Evolutionary conservation across 1,284 basidiomycete species (phyloP), one percentile per base, ranked within the genome.

Genomic region (Trametes versicolor): DNA sequence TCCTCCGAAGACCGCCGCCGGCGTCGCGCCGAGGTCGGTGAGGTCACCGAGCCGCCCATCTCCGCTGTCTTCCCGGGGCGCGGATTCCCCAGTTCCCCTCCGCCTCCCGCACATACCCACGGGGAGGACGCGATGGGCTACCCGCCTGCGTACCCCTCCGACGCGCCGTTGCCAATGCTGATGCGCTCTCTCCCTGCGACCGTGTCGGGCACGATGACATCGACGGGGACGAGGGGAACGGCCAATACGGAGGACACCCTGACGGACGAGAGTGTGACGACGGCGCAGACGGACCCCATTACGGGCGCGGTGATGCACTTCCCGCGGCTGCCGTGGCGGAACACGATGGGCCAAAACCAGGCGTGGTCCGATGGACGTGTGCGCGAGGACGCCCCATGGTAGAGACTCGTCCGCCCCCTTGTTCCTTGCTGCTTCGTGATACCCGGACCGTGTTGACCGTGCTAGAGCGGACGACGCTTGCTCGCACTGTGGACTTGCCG

Each of bases 1-100:
- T 83, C 85, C 3, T 84, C 83, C 0, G 83, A 85, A 61, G 84
- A 82, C 21, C 79, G 82, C 6, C 73, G 76, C 2, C 65, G 72
- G 4, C 60, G 60, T 0, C 70, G 71, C 2, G 69, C 56, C 0
- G 69, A 68, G 4, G 72, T 70, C 12, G 73, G 72, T 21, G 76
- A 75, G 36, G 63, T 75, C 1, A 63, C 57, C 15, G 75, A 76
- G 0, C 78, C 77, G 10, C 75, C 77, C 2, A 69, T 79, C 10
- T 79, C 78, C 15, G 77, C 78, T 17, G 73, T 76, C 17, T 68
- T 65, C 64, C 65, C 66, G 27, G 66, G 66, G 48, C 41, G 67
- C 51, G 62, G 63, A 23, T 53, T 63, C 50, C 63, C 70, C 37
- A 63, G 45, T 62, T 65, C 51, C 17, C 69, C 64, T 8, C 71